A percentile compares a stretch with the other conserved stretches of the same genome.
Conservation (phyloP, 768 basidiomycete species). For the Macrolepiota dolichaula region DNA sequence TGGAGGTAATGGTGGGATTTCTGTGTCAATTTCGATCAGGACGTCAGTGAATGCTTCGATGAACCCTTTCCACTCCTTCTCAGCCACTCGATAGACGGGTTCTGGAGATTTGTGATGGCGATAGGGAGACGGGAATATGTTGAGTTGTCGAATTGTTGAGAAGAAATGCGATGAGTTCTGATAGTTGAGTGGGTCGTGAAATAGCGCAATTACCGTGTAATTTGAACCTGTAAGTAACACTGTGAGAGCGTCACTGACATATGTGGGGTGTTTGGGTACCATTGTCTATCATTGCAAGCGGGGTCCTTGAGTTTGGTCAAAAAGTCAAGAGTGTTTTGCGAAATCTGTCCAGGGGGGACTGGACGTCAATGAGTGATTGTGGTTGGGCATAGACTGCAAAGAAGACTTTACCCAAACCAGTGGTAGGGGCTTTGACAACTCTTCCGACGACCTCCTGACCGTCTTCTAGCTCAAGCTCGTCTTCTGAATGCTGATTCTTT, state of each 20-base stretch:
- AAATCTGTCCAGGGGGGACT: constrained; percentile 86
- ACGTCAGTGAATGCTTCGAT: constrained; percentile 66
- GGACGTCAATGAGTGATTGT: neutral
- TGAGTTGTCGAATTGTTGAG: neutral
- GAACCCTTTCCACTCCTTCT: constrained; percentile 88
- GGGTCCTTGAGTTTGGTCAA: constrained; percentile 66
- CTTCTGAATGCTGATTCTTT: constrained; percentile 26
- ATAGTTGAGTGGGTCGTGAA: neutral
- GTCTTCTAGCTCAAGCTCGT: constrained; percentile 48
- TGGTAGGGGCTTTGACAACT: constrained; percentile 79
- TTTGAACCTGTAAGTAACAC: constrained; percentile 63
- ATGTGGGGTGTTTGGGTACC: constrained; percentile 38
- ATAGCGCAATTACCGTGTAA: constrained; percentile 53
- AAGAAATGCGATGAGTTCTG: neutral
- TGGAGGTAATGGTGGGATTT: constrained; percentile 85
- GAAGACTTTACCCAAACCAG: constrained; percentile 64
- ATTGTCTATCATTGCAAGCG: constrained; percentile 78
- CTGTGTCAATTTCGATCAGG: constrained; percentile 69
- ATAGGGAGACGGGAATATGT: neutral
- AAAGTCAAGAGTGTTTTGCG: constrained; percentile 83
- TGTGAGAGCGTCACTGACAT: neutral
- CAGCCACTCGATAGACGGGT: constrained; percentile 75
- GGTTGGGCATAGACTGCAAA: constrained; percentile 41
- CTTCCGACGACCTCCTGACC: constrained; percentile 71
- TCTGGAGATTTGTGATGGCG: constrained; percentile 36